These are phyloP conservation scores for Pseudevernia furfuracea DNA, from an alignment of 495 filamentous ascomycete species.

Conservation along the genomic window DNA sequence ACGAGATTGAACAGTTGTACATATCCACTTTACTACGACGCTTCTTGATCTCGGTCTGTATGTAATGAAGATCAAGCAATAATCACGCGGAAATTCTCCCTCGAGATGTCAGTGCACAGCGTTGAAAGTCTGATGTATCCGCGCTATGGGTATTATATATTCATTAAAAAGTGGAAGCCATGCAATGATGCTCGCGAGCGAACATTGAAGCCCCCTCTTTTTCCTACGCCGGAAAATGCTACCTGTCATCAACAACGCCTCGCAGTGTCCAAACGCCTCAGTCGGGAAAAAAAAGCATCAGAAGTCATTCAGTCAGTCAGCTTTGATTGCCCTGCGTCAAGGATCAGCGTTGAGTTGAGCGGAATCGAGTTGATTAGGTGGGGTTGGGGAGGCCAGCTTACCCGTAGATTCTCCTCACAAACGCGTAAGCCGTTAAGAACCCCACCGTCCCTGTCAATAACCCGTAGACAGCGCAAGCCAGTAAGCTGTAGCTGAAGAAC, in stretches of 20 bases:
- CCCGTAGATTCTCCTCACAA: constrained; percentile 85
- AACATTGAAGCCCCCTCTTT: not conserved
- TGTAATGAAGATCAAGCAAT: too few species aligned
- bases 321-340: constrained; percentile 12
- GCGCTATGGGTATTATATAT: not conserved
- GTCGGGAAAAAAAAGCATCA: not conserved
- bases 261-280: not conserved
- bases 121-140: not conserved
- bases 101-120: not conserved
- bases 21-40: too few species aligned
- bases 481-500: constrained; percentile 77
- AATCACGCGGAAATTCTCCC: not conserved
- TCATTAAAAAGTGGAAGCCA: not conserved
- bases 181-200: not conserved
- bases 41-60: too few species aligned
- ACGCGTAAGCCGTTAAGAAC: constrained; percentile 80
- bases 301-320: constrained; percentile 6
- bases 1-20: too few species aligned
- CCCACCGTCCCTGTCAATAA: constrained; percentile 81
- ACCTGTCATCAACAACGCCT: not conserved
- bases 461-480: constrained; percentile 80
- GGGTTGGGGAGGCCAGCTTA: constrained; percentile 34
- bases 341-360: not conserved
- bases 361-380: too few species aligned
- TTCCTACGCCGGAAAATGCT: constrained; percentile 1